Evolutionary conservation across 768 basidiomycete species (phyloP), one percentile per base, ranked within the genome.

Genomic region (Mycena rebaudengoi): DNA sequence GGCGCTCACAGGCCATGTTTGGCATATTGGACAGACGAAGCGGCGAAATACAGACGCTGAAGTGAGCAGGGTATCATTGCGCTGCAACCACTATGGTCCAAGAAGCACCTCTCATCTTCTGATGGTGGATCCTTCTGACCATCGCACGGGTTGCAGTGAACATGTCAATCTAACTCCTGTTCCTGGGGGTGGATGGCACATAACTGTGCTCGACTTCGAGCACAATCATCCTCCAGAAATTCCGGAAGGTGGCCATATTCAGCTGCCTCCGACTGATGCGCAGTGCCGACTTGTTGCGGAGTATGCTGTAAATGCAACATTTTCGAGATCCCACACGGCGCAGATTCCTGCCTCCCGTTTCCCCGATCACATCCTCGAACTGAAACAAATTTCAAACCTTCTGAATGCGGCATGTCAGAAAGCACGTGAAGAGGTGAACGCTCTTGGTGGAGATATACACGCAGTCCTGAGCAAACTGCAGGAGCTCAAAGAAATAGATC

Each of bases 351-450:
- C 21, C 14, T n/a, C 37, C 21, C 56, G 60, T 21, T 63, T 55
- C 51, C 62, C 64, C 4, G 67, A 61, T n/a, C 60, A 62, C 21
- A 25, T 33, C 20, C 69, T 77, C 11, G 75, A 76, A 56, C 67
- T 70, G 12, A 65, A 72, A 5, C 77, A 79, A 56, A 70, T 79
- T 39, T 37, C 60, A 1, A 76, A 77, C 50, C 41, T 75, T 8
- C 66, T 76, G 41, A 69, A 71, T 57, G 12, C 56, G 5, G 66
- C 68, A 4, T 54, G 63, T 4, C 18, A 26, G 7, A 55, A 66
- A 12, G 73, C 66, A 4, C 53, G 50, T 2, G 41, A 69, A 12
- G 68, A 67, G 16, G 55, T 76, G 4, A 18, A 60, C 11, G 40
- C 26, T 0, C 69, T 73, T 13, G 75, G 76, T 29, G 75, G 77